Evolutionary conservation across 495 filamentous ascomycete species (phyloP).

Genomic region (Cercophora scortea): DNA sequence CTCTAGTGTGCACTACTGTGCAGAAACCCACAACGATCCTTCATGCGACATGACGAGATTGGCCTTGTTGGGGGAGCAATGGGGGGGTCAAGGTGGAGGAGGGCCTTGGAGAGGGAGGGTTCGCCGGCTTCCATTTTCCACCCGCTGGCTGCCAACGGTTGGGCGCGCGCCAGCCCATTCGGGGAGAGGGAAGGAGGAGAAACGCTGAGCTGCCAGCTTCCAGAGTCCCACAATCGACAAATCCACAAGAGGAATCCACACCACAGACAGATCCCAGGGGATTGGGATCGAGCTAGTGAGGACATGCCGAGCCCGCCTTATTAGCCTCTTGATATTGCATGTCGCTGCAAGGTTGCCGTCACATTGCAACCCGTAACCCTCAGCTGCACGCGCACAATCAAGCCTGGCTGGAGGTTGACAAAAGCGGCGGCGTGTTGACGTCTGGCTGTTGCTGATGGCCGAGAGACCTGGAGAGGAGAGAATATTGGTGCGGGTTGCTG

Average conservation of each 20-base stretch:
- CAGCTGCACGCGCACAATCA: not conserved
- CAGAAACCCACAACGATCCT: not conserved
- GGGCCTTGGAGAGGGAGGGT: not conserved
- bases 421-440: not conserved
- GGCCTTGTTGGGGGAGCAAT: constrained; percentile 1
- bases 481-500: no score
- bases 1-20: no score
- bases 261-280: constrained; percentile 24
- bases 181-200: not conserved
- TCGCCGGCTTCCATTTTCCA: not conserved
- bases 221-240: constrained; percentile 2
- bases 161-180: not conserved
- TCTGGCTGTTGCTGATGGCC: not conserved
- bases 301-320: constrained; percentile 25
- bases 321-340: constrained; percentile 19
- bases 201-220: not conserved
- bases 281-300: constrained; percentile 28
- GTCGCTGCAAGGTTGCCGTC: constrained; percentile 10
- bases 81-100: not conserved
- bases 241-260: not conserved
- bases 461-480: no score
- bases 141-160: not conserved
- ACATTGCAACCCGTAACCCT: not conserved
- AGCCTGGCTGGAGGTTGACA: no score
- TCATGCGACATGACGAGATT: constrained; percentile 4